Evolutionary conservation across 345 rosid species (phyloP).

Genomic region (Brassica rapa): DNA sequence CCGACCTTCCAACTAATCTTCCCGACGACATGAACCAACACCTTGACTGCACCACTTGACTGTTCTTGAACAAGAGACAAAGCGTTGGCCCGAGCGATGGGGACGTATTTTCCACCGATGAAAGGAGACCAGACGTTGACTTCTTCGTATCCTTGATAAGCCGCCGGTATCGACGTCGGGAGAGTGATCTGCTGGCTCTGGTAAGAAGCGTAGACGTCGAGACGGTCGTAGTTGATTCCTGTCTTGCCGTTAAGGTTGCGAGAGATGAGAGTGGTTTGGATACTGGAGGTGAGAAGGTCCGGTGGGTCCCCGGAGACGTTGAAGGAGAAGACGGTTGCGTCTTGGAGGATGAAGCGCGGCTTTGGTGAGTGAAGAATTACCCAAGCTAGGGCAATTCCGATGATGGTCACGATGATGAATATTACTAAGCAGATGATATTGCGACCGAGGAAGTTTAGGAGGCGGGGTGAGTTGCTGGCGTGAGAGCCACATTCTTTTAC

Average conservation of each 20-base stretch:
- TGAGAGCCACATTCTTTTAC: conserved; percentile 44
- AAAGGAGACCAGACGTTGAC: conserved; percentile 53
- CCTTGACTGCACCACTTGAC: conserved; percentile 21
- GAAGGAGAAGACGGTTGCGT: conserved; percentile 82
- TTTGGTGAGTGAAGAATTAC: conserved; percentile 64
- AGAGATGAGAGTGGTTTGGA: conserved; percentile 63
- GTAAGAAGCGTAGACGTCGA: conserved; percentile 48
- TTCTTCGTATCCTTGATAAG: conserved; percentile 50
- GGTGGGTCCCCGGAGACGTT: conserved; percentile 60
- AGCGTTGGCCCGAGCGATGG: conserved; percentile 48
- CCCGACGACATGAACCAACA: too few species aligned
- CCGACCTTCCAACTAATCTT: too few species aligned
- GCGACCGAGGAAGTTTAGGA: conserved; percentile 27
- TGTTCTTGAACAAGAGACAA: conserved; percentile 31
- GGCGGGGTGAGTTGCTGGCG: conserved; percentile 21
- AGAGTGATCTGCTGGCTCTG: conserved; percentile 46
- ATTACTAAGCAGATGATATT: conserved; percentile 35
- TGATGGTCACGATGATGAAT: conserved; percentile 44
- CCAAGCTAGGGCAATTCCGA: conserved; percentile 57
- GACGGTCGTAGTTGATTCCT: conserved; percentile 52
- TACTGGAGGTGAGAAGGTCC: conserved; percentile 58
- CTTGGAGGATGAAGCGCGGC: conserved; percentile 78
- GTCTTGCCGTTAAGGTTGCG: conserved; percentile 64
- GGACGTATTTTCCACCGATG: conserved; percentile 41
- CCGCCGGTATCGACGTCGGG: conserved; percentile 27